These are phyloP conservation scores for Bipolaris oryzae DNA, from an alignment of 2,329 filamentous ascomycete species.

Conservation along the genomic window DNA sequence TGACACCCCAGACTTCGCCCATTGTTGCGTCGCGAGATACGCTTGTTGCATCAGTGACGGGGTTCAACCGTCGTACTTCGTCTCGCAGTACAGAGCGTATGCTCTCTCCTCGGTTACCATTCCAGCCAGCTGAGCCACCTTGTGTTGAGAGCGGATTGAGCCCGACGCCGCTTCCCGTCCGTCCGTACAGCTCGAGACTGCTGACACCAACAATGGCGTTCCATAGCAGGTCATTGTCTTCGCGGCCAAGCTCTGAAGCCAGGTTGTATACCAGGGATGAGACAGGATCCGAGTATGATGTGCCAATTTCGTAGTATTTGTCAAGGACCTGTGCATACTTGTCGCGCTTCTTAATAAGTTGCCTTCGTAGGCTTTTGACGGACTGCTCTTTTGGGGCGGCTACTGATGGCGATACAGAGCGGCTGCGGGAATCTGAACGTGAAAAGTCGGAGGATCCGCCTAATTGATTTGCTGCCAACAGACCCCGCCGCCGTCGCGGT, in stretches of 20 bases:
- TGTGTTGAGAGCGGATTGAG: slow-evolving; percentile 61
- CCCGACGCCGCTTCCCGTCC: slow-evolving; percentile 80
- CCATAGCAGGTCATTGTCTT: slow-evolving; percentile 97
- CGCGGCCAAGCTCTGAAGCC: slow-evolving; percentile 90
- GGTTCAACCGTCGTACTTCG: slow-evolving; percentile 92
- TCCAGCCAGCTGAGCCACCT: slow-evolving; percentile 71
- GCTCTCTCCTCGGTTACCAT: slow-evolving; percentile 79
- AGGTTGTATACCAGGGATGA: slow-evolving; percentile 94
- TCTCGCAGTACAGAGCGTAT: slow-evolving; percentile 87
- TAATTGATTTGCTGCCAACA: slow-evolving; percentile 48
- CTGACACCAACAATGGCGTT: slow-evolving; percentile 91
- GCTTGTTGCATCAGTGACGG: slow-evolving; percentile 65
- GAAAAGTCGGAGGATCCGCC: slow-evolving; percentile 50
- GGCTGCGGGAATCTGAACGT: slow-evolving; percentile 47
- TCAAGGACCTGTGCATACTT: slow-evolving; percentile 79
- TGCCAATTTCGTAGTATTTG: slow-evolving; percentile 83
- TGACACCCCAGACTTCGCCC: slow-evolving; percentile 76
- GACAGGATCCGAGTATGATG: slow-evolving; percentile 92
- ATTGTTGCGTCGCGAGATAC: slow-evolving; percentile 65
- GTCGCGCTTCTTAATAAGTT: slow-evolving; percentile 74
- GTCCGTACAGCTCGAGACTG: slow-evolving; percentile 90
- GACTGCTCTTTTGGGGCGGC: slow-evolving; percentile 65
- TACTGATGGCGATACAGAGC: slow-evolving; percentile 44
- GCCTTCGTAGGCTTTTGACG: slow-evolving; percentile 71
- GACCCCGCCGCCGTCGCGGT: slow-evolving; percentile 66